These are phyloP conservation scores for Hymenoscyphus fructigenus DNA, from an alignment of 2,329 filamentous ascomycete species.

Conservation along the genomic window DNA sequence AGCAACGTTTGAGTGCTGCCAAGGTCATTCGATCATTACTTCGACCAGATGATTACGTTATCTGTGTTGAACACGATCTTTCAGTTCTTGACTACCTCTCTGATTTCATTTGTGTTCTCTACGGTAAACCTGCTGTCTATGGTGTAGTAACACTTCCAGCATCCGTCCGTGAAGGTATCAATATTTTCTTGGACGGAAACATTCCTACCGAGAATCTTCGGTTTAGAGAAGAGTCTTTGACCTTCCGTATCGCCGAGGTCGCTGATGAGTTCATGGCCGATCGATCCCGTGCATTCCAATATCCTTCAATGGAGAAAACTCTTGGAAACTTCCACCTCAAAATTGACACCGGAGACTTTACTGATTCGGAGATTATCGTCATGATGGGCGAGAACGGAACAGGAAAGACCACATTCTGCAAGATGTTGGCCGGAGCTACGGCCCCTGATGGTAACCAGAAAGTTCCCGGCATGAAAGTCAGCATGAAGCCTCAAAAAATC, in stretches of 20 bases:
- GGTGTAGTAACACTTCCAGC: constrained; percentile 95
- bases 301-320: constrained; percentile 90
- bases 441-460: constrained; percentile 80
- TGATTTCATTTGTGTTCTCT: constrained; percentile 96
- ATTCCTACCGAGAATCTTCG: constrained; percentile 98
- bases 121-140: constrained; percentile 92
- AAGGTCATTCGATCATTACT: constrained; percentile 90
- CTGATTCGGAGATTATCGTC: constrained; percentile 97
- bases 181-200: constrained; percentile 97
- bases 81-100: constrained; percentile 98
- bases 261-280: constrained; percentile 86
- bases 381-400: constrained; percentile 99
- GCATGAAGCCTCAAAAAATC: constrained; percentile 99
- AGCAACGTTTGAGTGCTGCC: constrained; percentile 92
- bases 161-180: constrained; percentile 98
- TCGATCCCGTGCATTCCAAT: constrained; percentile 79
- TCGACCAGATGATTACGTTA: constrained; percentile 88
- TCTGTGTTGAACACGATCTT: constrained; percentile 98
- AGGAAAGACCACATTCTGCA: constrained; percentile 98
- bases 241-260: constrained; percentile 89
- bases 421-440: constrained; percentile 86
- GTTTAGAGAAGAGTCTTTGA: constrained; percentile 94
- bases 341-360: constrained; percentile 83
- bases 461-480: constrained; percentile 93
- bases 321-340: constrained; percentile 82